phyloP scores from a whole-genome alignment of 495 filamentous ascomycete genomes.

The Xylaria telfairii region DNA sequence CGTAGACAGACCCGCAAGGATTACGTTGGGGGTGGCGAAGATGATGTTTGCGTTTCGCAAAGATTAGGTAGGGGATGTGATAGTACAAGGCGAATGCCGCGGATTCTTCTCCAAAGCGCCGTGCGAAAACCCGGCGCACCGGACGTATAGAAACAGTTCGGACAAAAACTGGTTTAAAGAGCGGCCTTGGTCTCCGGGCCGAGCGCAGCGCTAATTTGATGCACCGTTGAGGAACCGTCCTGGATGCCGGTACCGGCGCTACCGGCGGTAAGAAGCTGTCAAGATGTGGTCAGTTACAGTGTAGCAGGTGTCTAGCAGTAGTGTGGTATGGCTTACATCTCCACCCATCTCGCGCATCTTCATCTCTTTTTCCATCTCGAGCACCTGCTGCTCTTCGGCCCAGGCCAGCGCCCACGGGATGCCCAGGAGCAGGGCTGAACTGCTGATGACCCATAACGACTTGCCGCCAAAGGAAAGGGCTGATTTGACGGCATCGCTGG shows the following conservation, averaged over 20 bases:
- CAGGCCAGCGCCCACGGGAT: conserved; percentile 92
- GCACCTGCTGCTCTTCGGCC: conserved; percentile 92
- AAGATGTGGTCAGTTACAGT: neutral
- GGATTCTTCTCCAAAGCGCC: neutral
- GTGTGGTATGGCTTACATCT: conserved; percentile 33
- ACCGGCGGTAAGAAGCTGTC: conserved; percentile 47
- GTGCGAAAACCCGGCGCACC: neutral
- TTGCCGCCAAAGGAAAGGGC: conserved; percentile 77
- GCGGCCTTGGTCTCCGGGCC: conserved; percentile 42
- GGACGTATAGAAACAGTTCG: neutral
- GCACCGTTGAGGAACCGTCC: conserved; percentile 39
- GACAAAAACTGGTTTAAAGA: conserved; percentile 30
- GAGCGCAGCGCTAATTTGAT: conserved; percentile 43
- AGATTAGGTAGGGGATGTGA: conserved; percentile 14
- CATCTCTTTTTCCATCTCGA: conserved; percentile 97
- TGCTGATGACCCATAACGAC: conserved; percentile 84
- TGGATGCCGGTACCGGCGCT: conserved; percentile 29
- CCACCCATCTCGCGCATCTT: conserved; percentile 80
- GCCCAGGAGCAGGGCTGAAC: conserved; percentile 84
- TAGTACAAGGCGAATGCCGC: conserved; percentile 8
- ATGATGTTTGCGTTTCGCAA: neutral
- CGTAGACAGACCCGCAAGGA: neutral
- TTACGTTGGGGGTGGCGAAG: neutral
- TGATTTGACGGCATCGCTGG: conserved; percentile 56
- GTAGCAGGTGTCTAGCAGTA: neutral